Evolutionary conservation across 2,329 filamentous ascomycete genomes (phyloP).

Genomic region (Eutypella sp.): DNA sequence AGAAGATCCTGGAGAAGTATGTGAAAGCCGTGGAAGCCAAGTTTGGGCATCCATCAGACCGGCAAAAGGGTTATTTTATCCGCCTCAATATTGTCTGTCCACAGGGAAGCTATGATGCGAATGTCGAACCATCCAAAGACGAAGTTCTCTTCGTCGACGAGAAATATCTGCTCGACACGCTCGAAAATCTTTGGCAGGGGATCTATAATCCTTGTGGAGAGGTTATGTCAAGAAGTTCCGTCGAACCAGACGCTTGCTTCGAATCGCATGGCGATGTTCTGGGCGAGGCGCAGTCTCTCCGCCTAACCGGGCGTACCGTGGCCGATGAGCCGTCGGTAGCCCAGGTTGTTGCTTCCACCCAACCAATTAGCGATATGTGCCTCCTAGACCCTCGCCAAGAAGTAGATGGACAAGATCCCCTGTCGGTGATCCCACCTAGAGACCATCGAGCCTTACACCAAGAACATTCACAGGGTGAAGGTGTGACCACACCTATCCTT

Average conservation of each 20-base stretch:
- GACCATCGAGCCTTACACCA: neutral
- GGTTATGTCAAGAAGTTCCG: neutral
- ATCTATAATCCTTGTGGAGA: constrained; percentile 28
- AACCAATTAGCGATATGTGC: too few relatives aligned
- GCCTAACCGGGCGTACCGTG: too few relatives aligned
- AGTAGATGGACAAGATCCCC: neutral
- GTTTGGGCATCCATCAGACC: constrained; percentile 19
- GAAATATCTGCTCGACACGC: constrained; percentile 36
- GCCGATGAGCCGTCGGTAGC: too few relatives aligned
- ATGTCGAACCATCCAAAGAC: constrained; percentile 67
- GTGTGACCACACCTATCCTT: neutral
- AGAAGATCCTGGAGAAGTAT: constrained; percentile 52
- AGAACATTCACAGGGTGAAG: neutral
- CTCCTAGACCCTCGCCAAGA: neutral
- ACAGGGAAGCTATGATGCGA: constrained; percentile 61
- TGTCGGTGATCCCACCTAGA: neutral
- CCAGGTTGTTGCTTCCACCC: too few relatives aligned
- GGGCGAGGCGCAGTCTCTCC: neutral
- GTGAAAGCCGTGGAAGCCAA: constrained; percentile 41
- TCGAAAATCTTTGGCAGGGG: constrained; percentile 38
- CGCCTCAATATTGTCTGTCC: constrained; percentile 60
- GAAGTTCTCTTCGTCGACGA: constrained; percentile 64
- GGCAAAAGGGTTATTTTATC: constrained; percentile 53
- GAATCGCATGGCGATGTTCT: neutral
- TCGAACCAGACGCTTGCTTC: neutral